Conservation (phyloP, 108 stramenopile genomes). For the Pseudonitzschia delicatissima region DNA sequence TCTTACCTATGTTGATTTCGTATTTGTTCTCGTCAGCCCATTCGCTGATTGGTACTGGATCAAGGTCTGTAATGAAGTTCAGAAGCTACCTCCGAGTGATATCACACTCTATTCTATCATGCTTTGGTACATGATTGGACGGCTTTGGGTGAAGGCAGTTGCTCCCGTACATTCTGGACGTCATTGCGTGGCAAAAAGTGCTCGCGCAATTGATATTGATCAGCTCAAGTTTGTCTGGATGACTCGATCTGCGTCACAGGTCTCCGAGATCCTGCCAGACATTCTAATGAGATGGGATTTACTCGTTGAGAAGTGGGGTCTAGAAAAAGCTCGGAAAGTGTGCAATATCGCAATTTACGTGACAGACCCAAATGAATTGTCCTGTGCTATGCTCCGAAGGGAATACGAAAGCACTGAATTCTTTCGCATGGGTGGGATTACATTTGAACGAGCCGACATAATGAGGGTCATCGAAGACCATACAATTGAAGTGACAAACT, state of each 20-base stretch:
- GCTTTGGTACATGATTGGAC: conserved; percentile 31
- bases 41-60: conserved; percentile 36
- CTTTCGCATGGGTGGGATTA: conserved; percentile 18
- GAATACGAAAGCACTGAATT: conserved; percentile 21
- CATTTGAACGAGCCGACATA: conserved; percentile 30
- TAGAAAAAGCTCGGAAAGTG: conserved; percentile 30
- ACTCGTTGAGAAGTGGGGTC: conserved; percentile 34
- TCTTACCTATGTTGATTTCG: conserved; percentile 30
- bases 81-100: conserved; percentile 3
- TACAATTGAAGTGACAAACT: conserved; percentile 25
- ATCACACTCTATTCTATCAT: conserved; percentile 10
- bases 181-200: neutral
- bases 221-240: conserved; percentile 37
- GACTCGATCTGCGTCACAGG: conserved; percentile 32
- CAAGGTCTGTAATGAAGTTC: conserved; percentile 1
- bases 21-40: conserved; percentile 11
- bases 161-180: conserved; percentile 14
- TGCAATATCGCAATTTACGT: conserved; percentile 32
- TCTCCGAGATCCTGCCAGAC: conserved; percentile 34
- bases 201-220: conserved; percentile 6
- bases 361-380: conserved; percentile 30
- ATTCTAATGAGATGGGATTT: conserved; percentile 26
- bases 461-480: conserved; percentile 30
- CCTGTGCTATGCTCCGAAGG: conserved; percentile 17
- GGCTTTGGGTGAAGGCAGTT: conserved; percentile 36